Evolutionary conservation across 2,329 filamentous ascomycete species (phyloP).

Genomic region (Hypoxylon sp.): DNA sequence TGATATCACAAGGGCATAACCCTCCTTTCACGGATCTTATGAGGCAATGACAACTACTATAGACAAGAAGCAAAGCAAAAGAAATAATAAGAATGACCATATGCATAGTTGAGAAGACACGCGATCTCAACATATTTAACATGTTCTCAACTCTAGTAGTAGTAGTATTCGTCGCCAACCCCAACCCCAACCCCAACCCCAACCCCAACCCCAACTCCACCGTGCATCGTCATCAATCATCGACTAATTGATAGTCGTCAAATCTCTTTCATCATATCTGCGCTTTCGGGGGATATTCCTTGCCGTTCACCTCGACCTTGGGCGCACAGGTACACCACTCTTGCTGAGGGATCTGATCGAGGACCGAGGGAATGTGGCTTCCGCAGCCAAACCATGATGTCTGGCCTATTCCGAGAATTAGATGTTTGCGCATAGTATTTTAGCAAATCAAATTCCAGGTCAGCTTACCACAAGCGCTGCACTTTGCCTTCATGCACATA

Average conservation of each 20-base stretch:
- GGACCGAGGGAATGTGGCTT: slow-evolving; percentile 66
- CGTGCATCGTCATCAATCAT: background rate
- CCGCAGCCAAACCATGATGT: slow-evolving; percentile 73
- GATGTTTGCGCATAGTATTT: slow-evolving; percentile 1
- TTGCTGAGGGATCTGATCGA: slow-evolving; percentile 64
- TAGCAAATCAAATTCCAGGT: too few species aligned
- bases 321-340: slow-evolving; percentile 74
- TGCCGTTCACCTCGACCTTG: slow-evolving; percentile 67
- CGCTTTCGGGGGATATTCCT: slow-evolving; percentile 71
- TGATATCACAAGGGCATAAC: too few species aligned
- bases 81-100: background rate
- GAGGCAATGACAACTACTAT: background rate
- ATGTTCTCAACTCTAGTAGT: too few species aligned
- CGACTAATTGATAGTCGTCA: background rate
- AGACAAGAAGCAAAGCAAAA: slow-evolving; percentile 3
- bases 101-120: too few species aligned
- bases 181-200: too few species aligned
- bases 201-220: too few species aligned
- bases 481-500: slow-evolving; percentile 74
- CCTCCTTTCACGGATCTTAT: background rate
- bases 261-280: slow-evolving; percentile 31
- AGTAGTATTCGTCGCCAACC: too few species aligned
- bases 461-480: slow-evolving; percentile 70
- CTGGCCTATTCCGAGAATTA: slow-evolving; percentile 55
- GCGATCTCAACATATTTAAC: too few species aligned